Base-by-base conservation (phyloP, 805 yeast genomes). In the Hemisphaericaspora nanyangensis region DNA sequence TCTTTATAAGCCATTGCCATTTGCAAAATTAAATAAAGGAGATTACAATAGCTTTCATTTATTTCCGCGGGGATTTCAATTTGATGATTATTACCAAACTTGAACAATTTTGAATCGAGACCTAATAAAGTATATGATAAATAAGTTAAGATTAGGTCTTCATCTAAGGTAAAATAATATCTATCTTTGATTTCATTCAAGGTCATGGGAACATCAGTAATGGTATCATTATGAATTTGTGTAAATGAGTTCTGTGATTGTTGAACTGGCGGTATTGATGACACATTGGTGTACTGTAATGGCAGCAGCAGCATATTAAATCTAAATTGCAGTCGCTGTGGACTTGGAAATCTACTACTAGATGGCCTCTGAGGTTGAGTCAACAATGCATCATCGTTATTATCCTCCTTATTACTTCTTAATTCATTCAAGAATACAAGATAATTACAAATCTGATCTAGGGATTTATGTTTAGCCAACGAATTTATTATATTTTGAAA, bases 1-100 rank as follows among this genome's bases (percentile, higher is more conserved):
- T 65, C 56, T 37, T 72, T 70, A 58, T 76, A 86, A 3, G 88
- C 60, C 25, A 89, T 59, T 0, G 86, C 91, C 1, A 88, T 83
- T 56, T 89, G 96, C 29, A 82, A 63, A 1, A 85, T 60, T 19
- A 69, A 56, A 40, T 72, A 77, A 24, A 86, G 56, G 19, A 79
- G 49, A 0, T 80, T 79, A 32, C 81, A 69, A 17, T 75, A 65
- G 5, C 88, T 75, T 43, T 72, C 74, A 18, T 80, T 75, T 12
- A 83, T 57, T 31, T 68, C 65, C 1, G 57, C 44, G 1, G 93
- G 90, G 3, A 85, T 51, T 29, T 48, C 53, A n/a, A 58, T 42
- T 26, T 45, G 19, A 6, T 65, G 58, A 17, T 47, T 40, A 1
- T 46, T 44, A 15, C 60, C 61, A 40, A 79, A 68, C 1, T 77